phyloP scores from a whole-genome alignment of 495 filamentous ascomycete species.

The Penicillium paxilli region DNA sequence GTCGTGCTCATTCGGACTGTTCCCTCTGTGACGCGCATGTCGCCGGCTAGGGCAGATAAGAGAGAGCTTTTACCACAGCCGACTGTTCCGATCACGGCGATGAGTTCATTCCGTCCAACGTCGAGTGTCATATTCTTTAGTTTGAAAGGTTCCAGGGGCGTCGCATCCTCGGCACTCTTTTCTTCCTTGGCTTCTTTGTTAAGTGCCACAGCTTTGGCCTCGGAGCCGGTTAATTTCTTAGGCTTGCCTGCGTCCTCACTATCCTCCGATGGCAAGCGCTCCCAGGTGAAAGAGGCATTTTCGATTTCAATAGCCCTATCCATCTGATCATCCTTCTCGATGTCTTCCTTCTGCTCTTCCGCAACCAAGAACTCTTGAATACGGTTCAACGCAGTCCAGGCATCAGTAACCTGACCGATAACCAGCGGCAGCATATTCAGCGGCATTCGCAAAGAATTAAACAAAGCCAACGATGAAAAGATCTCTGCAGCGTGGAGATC shows the following conservation, averaged over 20 bases:
- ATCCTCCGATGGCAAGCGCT: conserved; percentile 69
- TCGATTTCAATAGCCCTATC: conserved; percentile 70
- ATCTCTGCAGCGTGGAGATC: conserved; percentile 70
- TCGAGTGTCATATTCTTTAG: conserved; percentile 72
- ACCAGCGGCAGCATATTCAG: conserved; percentile 86
- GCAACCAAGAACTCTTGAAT: conserved; percentile 85
- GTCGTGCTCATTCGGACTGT: conserved; percentile 71
- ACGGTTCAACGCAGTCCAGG: conserved; percentile 76
- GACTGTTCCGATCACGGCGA: conserved; percentile 89
- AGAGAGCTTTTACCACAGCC: conserved; percentile 92
- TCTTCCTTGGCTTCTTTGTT: conserved; percentile 28
- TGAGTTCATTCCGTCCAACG: conserved; percentile 76
- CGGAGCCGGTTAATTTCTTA: conserved; percentile 26
- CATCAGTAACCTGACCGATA: conserved; percentile 86
- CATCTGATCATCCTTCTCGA: conserved; percentile 58
- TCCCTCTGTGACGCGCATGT: conserved; percentile 85
- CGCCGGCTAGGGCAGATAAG: conserved; percentile 85
- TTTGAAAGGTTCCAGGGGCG: conserved; percentile 75
- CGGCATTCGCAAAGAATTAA: conserved; percentile 87
- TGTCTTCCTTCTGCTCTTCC: conserved; percentile 81
- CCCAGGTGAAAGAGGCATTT: conserved; percentile 89
- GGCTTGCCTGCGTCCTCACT: conserved; percentile 44
- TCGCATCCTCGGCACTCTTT: conserved; percentile 42
- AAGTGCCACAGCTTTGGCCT: conserved; percentile 28
- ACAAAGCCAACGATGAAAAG: conserved; percentile 91